Conservation (phyloP, 2,329 filamentous ascomycete genomes). For the Fusarium sp. region DNA sequence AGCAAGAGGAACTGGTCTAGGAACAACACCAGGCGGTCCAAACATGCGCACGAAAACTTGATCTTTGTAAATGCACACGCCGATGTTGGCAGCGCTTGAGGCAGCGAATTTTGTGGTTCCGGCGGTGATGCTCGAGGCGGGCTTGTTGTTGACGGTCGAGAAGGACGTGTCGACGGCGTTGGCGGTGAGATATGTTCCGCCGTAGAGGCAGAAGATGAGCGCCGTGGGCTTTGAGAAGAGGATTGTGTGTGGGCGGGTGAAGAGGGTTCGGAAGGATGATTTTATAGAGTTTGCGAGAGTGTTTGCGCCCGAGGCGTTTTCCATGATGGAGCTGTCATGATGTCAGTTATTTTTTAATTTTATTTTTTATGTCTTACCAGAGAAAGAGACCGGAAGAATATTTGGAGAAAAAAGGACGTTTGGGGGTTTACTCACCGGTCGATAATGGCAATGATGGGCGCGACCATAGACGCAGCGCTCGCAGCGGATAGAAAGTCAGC, state of each 20-base stretch:
- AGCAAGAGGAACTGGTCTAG: slow-evolving; percentile 71
- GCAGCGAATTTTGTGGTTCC: slow-evolving; percentile 84
- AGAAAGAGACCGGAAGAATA: background rate
- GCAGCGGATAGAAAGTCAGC: slow-evolving; percentile 77
- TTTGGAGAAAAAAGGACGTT: background rate
- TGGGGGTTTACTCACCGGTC: slow-evolving; percentile 69
- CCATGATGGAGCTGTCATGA: slow-evolving; percentile 74
- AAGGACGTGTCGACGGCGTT: slow-evolving; percentile 85
- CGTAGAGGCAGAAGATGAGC: slow-evolving; percentile 81
- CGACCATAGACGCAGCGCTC: slow-evolving; percentile 79
- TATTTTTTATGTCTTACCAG: background rate
- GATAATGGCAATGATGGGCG: slow-evolving; percentile 87
- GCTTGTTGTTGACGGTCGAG: slow-evolving; percentile 69
- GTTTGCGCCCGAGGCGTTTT: slow-evolving; percentile 79
- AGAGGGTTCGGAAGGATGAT: slow-evolving; percentile 65
- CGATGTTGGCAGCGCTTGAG: slow-evolving; percentile 84
- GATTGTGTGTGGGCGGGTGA: slow-evolving; percentile 69
- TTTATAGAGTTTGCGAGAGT: slow-evolving; percentile 70
- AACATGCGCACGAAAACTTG: slow-evolving; percentile 86
- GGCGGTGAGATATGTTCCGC: slow-evolving; percentile 88
- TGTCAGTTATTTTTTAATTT: slow-evolving; percentile 10
- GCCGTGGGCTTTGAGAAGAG: slow-evolving; percentile 74
- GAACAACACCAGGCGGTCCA: slow-evolving; percentile 66
- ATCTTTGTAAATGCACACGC: slow-evolving; percentile 90
- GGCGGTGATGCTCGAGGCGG: slow-evolving; percentile 73